Base-by-base conservation (phyloP, 2,329 filamentous ascomycete genomes). In the Phyllosticta citriasiana region DNA sequence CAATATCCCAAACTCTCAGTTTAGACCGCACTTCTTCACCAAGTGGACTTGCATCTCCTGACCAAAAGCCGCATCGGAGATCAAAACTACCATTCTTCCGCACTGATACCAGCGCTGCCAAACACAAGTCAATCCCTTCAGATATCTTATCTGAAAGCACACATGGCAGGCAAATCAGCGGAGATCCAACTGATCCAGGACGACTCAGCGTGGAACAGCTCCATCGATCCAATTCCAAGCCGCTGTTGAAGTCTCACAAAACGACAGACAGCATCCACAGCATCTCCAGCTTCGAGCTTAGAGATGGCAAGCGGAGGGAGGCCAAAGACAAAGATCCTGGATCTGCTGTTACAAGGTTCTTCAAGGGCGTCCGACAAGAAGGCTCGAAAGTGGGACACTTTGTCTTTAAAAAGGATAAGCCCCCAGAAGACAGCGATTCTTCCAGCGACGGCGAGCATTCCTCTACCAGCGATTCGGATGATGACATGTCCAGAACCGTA, bases 321-420 rank as follows among this genome's bases (percentile, higher is more conserved):
- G 64, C 76, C 77, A 54, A 77, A 79, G 75, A 67, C 19, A 76
- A 73, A 63, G 76, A 79, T 50, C 70, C 73, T 4, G 68, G 70
- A 50, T 84, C 83, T 9, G 84, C 83, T 40, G 79, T 91, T 8
- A 84, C 86, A 52, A 85, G 87, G 6, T 86, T 96, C 55, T 88
- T 96, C 74, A 93, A 84, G 30, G 81, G 90, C 30, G 82, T 95
- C 2, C 81, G 83, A n/a, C 80, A 79, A 63, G 85, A 87, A 67
- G 80, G 86, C 7, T 81, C 82, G 0, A 83, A 82, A 67, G 79
- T 87, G 35, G 82, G 83, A 16, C 83, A 84, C 57, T 77, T 82
- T 53, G 81, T 87, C 24, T 78, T 84, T 72, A 82, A 80, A 65
- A 83, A 81, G 67, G 84, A 87, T 33, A 69, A 73, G 24, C 72